Conservation (phyloP, 805 yeast genomes). For the Ogataea ramenticola region DNA sequence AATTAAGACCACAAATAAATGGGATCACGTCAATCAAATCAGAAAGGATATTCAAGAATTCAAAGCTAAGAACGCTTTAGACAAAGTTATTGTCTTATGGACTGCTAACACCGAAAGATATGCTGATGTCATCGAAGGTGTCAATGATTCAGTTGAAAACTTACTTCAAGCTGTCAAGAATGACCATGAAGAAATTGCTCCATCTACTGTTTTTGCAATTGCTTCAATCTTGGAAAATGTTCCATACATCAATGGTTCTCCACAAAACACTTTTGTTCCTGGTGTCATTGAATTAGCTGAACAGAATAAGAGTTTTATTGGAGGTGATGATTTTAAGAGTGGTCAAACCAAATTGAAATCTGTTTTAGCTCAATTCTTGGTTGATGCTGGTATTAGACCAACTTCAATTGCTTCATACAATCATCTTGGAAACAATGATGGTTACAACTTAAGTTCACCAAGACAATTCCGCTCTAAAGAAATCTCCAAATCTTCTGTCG, state of each 20-base stretch:
- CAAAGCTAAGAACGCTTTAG: slow-evolving; percentile 64
- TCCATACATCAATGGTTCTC: slow-evolving; percentile 94
- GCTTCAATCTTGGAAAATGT: slow-evolving; percentile 84
- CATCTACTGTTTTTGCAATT: slow-evolving; percentile 90
- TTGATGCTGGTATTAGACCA: slow-evolving; percentile 96
- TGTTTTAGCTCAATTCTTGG: slow-evolving; percentile 92
- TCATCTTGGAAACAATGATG: slow-evolving; percentile 95
- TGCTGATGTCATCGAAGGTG: slow-evolving; percentile 67
- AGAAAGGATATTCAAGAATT: slow-evolving; percentile 78
- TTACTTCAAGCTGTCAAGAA: slow-evolving; percentile 63
- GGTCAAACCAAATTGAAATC: slow-evolving; percentile 96
- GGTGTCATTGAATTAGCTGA: slow-evolving; percentile 91
- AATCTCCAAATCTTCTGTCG: slow-evolving; percentile 86
- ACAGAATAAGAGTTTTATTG: slow-evolving; percentile 65
- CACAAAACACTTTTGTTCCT: slow-evolving; percentile 96
- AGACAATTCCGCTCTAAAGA: slow-evolving; percentile 93
- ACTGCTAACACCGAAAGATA: slow-evolving; percentile 96
- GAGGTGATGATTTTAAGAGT: slow-evolving; percentile 95
- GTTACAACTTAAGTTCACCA: slow-evolving; percentile 85
- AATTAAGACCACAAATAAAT: slow-evolving; percentile 54
- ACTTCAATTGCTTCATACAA: slow-evolving; percentile 91
- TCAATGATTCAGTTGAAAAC: slow-evolving; percentile 84
- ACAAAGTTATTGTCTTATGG: slow-evolving; percentile 89
- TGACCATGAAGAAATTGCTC: slow-evolving; percentile 80
- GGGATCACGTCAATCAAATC: slow-evolving; percentile 84